Conservation (phyloP, 2,329 filamentous ascomycete species). For the Colletotrichum noveboracense region DNA sequence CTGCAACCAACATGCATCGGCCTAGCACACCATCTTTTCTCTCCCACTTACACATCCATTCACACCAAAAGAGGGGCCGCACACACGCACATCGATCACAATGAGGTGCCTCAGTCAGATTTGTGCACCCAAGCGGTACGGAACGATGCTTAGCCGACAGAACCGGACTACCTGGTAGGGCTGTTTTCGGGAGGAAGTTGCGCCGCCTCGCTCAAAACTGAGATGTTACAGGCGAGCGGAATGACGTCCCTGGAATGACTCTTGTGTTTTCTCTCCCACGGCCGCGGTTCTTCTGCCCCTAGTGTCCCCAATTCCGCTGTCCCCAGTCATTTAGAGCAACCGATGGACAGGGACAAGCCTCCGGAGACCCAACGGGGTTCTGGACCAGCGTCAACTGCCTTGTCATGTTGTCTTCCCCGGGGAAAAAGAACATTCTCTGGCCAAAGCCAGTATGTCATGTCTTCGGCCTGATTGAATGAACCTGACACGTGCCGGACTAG, state of each 20-base stretch:
- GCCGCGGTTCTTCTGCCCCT: background rate
- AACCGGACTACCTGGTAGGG: background rate
- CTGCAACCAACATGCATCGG: background rate
- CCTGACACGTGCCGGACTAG: background rate
- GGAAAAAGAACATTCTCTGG: background rate
- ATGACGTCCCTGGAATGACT: background rate
- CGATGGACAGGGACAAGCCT: background rate
- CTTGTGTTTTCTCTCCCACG: background rate
- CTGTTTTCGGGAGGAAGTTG: slow-evolving; percentile 8
- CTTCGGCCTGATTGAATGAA: background rate
- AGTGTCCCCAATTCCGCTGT: background rate
- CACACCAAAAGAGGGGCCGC: background rate
- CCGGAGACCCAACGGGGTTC: background rate
- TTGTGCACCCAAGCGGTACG: slow-evolving; percentile 14
- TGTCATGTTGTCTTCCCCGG: background rate
- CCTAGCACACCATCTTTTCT: background rate
- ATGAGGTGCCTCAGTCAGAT: background rate
- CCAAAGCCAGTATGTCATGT: background rate
- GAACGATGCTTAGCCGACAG: slow-evolving; percentile 8
- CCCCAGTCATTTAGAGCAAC: background rate
- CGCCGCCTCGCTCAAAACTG: background rate
- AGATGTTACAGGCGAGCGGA: background rate
- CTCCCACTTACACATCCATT: background rate
- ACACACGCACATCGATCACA: background rate
- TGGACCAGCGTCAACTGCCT: background rate